Conservation (phyloP, 2,329 filamentous ascomycete species). For the Thielaviopsis punctulata region DNA sequence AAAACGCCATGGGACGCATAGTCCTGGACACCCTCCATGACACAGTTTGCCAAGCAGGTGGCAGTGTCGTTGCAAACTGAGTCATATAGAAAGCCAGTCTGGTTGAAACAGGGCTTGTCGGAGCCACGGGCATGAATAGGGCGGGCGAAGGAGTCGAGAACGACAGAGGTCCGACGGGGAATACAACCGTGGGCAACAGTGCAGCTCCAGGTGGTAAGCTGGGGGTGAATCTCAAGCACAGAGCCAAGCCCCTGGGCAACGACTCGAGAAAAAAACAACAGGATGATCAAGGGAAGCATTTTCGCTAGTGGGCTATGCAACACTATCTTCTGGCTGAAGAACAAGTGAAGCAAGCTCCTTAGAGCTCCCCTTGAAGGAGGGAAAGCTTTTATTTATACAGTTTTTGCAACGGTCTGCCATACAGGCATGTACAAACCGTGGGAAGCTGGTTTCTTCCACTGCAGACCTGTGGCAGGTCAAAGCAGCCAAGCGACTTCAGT, state of each 20-base stretch:
- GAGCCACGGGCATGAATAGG: conserved; percentile 25
- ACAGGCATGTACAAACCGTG: no score
- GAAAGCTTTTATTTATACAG: no score
- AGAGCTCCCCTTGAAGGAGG: no score
- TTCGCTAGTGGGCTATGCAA: no score
- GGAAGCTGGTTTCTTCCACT: no score
- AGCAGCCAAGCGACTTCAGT: no score
- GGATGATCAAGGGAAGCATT: background rate
- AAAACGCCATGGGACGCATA: conserved; percentile 23
- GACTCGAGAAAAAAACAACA: conserved; percentile 17
- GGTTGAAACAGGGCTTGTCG: conserved; percentile 19
- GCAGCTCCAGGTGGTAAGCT: conserved; percentile 34
- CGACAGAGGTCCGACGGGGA: conserved; percentile 28
- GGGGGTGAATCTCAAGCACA: conserved; percentile 30
- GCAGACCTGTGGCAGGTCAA: no score
- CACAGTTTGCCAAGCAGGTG: conserved; percentile 35
- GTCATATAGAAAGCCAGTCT: conserved; percentile 22
- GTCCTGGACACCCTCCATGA: conserved; percentile 32
- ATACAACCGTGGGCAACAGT: conserved; percentile 32
- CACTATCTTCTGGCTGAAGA: no score
- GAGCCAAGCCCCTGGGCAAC: conserved; percentile 24
- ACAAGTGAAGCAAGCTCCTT: no score
- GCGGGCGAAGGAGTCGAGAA: conserved; percentile 31
- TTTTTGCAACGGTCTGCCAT: no score
- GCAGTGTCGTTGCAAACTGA: conserved; percentile 31